Evolutionary conservation across 306 rosid genomes (phyloP), one percentile per base, ranked within the genome.

Genomic region (Ammopiptanthus mongolicus): DNA sequence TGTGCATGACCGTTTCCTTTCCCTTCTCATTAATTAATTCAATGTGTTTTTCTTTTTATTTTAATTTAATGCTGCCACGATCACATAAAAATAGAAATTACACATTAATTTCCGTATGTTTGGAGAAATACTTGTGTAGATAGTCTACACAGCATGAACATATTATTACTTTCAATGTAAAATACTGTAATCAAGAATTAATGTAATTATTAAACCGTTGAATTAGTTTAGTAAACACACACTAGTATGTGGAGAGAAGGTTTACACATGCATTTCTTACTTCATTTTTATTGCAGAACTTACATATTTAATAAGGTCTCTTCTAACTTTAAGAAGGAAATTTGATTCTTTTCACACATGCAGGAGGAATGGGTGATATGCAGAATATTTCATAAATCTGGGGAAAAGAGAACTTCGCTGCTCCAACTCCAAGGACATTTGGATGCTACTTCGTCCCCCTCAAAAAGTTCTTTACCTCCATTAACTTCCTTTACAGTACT

Each of bases 291-390:
- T 25, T 25, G 28, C n/a, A 25, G 28, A 25, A 25, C 28, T 25
- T 33, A 33, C 1, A 33, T 33, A 33, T 33, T 33, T 33, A 41
- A 41, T 11, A 55, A 28, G 12, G 29, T 64, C 34, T 64, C 34
- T 39, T 64, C 34, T 39, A 39, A 62, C 28, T 39, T 3, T 9
- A 17, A 37, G 31, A 39, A 65, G 34, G 44, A n/a, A 68, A 46
- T n/a, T n/a, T n/a, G 62, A 8, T 18, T 33, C 23, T 0, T 65
- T 29, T 29, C 22, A 65, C 87, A n/a, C n/a, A n/a, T n/a, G n/a
- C n/a, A 91, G 97, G 96, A 91, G 75, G 97, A 91, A 75, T 89
- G 97, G 97, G 96, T 91, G 77, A 89, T 89, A 66, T 91, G 97
- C 80, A 88, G 97, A 78, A 89, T 88, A 73, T 79, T 88, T 85